Evolutionary conservation across 2,329 filamentous ascomycete species (phyloP).

Genomic region (Zymoseptoria passerinii): DNA sequence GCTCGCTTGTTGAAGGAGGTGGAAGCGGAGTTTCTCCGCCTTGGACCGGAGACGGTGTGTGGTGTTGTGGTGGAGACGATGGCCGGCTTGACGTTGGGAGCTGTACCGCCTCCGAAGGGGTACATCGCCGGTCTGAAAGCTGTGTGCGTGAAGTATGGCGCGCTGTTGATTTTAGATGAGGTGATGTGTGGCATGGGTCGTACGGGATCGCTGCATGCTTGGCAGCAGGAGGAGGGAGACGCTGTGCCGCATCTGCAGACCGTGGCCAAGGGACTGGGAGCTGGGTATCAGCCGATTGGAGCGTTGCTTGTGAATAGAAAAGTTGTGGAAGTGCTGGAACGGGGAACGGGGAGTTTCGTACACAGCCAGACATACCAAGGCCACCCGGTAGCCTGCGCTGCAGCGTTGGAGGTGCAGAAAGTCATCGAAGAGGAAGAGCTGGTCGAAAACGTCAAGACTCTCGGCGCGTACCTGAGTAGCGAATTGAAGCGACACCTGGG

Average conservation of each 20-base stretch:
- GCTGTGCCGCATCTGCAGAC: constrained; percentile 55
- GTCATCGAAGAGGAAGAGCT: constrained; percentile 49
- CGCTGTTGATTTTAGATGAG: constrained; percentile 50
- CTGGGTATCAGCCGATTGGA: constrained; percentile 53
- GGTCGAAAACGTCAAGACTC: constrained; percentile 44
- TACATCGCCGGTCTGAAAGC: constrained; percentile 48
- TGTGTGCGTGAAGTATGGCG: constrained; percentile 49
- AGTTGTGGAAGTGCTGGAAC: constrained; percentile 36
- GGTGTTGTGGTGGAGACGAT: constrained; percentile 47
- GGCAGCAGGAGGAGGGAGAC: constrained; percentile 23
- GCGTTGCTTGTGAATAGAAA: constrained; percentile 45
- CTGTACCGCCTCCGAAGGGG: constrained; percentile 42
- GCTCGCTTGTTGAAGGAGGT: constrained; percentile 37
- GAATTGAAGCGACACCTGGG: constrained; percentile 36
- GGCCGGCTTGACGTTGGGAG: constrained; percentile 40
- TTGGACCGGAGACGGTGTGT: constrained; percentile 41
- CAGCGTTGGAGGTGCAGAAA: constrained; percentile 52
- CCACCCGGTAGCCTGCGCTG: constrained; percentile 49
- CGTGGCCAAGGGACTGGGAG: constrained; percentile 56
- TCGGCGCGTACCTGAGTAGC: constrained; percentile 43
- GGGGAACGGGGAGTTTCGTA: constrained; percentile 36
- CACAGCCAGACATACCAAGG: constrained; percentile 54
- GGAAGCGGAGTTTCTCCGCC: constrained; percentile 39
- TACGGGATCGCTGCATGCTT: constrained; percentile 26
- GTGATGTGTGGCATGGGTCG: constrained; percentile 27